Conservation (phyloP, 768 basidiomycete species). For the Lactarius tabidus region DNA sequence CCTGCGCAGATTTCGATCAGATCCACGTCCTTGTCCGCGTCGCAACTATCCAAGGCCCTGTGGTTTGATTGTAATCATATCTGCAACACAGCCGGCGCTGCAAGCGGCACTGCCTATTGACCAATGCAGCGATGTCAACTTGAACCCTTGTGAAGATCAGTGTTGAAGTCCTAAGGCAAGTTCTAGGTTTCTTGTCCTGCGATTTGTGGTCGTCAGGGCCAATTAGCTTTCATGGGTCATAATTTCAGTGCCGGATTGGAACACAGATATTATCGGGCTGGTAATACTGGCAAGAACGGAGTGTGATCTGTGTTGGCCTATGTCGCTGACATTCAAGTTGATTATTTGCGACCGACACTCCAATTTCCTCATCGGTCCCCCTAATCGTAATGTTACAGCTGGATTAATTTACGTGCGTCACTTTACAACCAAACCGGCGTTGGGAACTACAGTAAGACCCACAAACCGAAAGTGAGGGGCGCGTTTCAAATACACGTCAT, state of each 20-base stretch:
- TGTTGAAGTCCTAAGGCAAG: not conserved
- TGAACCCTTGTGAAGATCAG: no score
- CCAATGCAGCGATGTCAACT: no score
- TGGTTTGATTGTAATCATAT: not conserved
- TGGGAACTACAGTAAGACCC: not conserved
- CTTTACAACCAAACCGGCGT: not conserved
- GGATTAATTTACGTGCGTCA: slow-evolving; percentile 8
- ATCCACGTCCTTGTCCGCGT: no score
- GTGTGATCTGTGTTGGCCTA: not conserved
- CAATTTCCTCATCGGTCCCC: not conserved
- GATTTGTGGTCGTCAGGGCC: not conserved
- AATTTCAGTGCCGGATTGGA: no score
- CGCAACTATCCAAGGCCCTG: not conserved
- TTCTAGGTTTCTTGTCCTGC: not conserved
- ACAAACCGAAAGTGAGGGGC: not conserved
- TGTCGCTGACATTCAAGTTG: no score
- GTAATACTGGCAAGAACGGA: not conserved
- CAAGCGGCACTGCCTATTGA: no score
- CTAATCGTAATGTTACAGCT: slow-evolving; percentile 18
- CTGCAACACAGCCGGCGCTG: not conserved
- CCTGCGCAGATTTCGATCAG: not conserved
- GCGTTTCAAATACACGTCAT: not conserved
- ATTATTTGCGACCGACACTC: slow-evolving; percentile 1
- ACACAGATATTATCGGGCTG: not conserved
- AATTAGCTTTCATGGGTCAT: not conserved